Evolutionary conservation across 1,139 yeast species (phyloP), one percentile per base, ranked within the genome.

Genomic region (Pichia kudriavzevii): DNA sequence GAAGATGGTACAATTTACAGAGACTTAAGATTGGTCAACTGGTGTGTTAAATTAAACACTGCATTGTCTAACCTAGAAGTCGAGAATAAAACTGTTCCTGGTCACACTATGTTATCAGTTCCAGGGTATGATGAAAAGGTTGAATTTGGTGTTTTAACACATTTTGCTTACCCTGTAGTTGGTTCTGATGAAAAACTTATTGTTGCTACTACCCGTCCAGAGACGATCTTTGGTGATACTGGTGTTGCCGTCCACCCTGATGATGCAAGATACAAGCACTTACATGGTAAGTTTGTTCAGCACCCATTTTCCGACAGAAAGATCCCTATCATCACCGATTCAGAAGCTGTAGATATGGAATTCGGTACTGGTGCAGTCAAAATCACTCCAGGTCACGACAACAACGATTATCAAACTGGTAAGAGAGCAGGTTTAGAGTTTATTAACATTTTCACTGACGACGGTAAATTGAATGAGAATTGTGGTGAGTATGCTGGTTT

Each of bases 361-460:
- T 91, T 91, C 51, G 98, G 98, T 71, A 91, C 98, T 47, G 98
- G 98, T 79, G 98, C 98, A 29, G 98, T 91, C 47, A 91, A 91
- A 66, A 91, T 91, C 57, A 91, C 98, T 16, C 98, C 98, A 41
- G 96, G 95, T 36, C 98, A 91, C 61, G 98, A 91, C 63, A 84
- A 81, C 54, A 91, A 91, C 71, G 98, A 91, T 84, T 85, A 84
- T 70, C 73, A 69, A 55, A 84, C 96, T 39, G 98, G 98, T 67
- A 87, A 84, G 66, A 87, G 97, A 66, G 85, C 85, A 61, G 69
- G 77, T 55, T 71, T 91, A 52, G 95, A 85, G 59, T 76, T 87
- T 55, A 72, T 91, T 61, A 87, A 85, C 63, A 87, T 91, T 47
- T 68, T 84, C 53, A 88, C 95, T 43, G 97, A 91, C 57, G 84